Evolutionary conservation across 2,329 filamentous ascomycete species (phyloP), one percentile per base, ranked within the genome.

Genomic region (Fusarium compactum): DNA sequence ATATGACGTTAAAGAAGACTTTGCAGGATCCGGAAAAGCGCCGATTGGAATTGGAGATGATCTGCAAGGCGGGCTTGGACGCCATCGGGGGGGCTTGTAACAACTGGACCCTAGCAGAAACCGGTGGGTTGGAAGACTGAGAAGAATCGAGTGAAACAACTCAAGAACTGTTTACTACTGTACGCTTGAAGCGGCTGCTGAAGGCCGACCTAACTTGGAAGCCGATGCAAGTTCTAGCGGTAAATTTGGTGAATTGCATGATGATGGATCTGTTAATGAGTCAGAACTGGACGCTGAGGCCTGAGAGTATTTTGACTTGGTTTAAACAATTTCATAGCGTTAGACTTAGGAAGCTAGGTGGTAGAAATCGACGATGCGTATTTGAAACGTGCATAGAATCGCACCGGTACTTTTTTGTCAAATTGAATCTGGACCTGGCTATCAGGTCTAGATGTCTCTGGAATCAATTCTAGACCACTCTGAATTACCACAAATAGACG

Each of bases 21-120:
- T 73, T 67, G 58, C 67, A 51, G 47, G 45, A 63, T 76, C 71
- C 44, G 76, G 75, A 70, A 76, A 76, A 70, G 76, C 68, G 76
- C 64, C 73, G 76, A 77, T 78, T 67, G 58, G 62, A 76, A 74
- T 68, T 72, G 74, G 77, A 78, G 69, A 76, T 75, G 76, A 79
- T 79, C 76, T 75, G 67, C 76, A 56, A 64, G 50, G 61, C 59
- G 52, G 65, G 65, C 52, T 72, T 55, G 52, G 66, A 53, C 57
- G 60, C 67, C 56, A 73, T 65, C 55, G 50, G 41, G 62, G 55
- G 62, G 55, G 58, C 69, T 64, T 61, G 62, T 55, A 66, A 52
- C 58, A 62, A 74, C 65, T 73, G 64, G 71, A 58, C 56, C 66
- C 58, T 47, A 34, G 50, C 41, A 63, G 34, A 58, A 69, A 69